Conservation (phyloP, 208 protist genomes). For the Porcisia deanei region DNA sequence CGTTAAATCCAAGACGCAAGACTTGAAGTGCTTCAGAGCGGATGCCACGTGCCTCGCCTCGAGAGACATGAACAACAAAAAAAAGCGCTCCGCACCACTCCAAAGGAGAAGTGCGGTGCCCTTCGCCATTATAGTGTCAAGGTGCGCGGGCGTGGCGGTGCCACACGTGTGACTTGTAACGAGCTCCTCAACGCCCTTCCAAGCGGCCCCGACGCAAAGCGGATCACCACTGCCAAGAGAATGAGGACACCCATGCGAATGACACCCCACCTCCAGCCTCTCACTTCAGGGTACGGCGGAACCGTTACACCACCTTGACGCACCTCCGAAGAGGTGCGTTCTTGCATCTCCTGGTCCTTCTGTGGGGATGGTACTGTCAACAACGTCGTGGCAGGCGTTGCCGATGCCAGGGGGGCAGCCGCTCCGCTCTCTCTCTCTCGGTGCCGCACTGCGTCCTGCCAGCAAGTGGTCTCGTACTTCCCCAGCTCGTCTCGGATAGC, state of each 20-base stretch:
- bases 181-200: constrained; percentile 19
- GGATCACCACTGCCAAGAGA: constrained; percentile 30
- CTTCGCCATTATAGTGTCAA: constrained; percentile 26
- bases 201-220: constrained; percentile 28
- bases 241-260: constrained; percentile 18
- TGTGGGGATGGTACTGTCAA: neutral
- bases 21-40: neutral
- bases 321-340: neutral
- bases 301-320: neutral
- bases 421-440: neutral
- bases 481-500: neutral
- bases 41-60: neutral
- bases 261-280: constrained; percentile 26
- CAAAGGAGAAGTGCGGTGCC: neutral
- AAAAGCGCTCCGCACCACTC: neutral
- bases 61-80: too few relatives aligned
- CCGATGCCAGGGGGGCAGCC: constrained; percentile 4
- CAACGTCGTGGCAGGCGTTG: neutral
- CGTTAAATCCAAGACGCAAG: neutral
- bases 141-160: constrained; percentile 29
- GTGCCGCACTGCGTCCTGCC: constrained; percentile 11
- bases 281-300: constrained; percentile 1
- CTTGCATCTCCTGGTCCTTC: constrained; percentile 3
- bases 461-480: constrained; percentile 6
- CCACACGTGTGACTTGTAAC: constrained; percentile 18